Evolutionary conservation across 1,284 basidiomycete species (phyloP), one percentile per base, ranked within the genome.

Genomic region (Trametes polyzona): DNA sequence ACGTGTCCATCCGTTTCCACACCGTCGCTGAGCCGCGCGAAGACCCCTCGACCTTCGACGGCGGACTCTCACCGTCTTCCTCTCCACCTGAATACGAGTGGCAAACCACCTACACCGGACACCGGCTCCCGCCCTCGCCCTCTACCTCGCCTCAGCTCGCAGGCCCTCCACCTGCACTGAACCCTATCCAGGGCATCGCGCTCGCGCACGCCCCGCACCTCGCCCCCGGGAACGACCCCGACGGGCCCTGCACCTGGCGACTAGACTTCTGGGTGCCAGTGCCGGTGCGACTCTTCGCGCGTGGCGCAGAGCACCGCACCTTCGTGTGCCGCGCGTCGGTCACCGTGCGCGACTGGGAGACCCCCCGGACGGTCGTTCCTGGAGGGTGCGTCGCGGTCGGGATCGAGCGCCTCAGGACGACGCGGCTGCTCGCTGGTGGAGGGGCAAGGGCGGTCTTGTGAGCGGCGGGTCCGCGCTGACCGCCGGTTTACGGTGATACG

Each of bases 251-350:
- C 26, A 58, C 52, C 46, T 66, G 61, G 63, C 41, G 51, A 14
- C 44, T 66, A 48, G 37, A 55, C 17, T 64, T 66, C 54, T 64
- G 63, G 59, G 65, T 64, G 44, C 65, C 65, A 12, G 49, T 66
- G 4, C 65, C 65, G 43, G 47, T 64, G 39, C 12, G 26, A 16
- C 50, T 66, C 17, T 58, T 66, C 30, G 37, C 35, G 35, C 47
- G 60, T n/a, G n/a, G n/a, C 21, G 51, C 53, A 12, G 61, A 59
- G 41, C 52, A 55, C 44, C 23, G 56, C 14, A 53, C 53, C 37
- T 66, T 64, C 48, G 47, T 58, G 9, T 54, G 61, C 27, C 57
- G 55, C 14, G 60, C 65, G 37, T 32, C 32, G 33, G 56, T 63
- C 17, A 37, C 39, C 4, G 55, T 63, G 3, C 49, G 53, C 9